Evolutionary conservation across 1,284 basidiomycete genomes (phyloP).

Genomic region (Marasmius sp.): DNA sequence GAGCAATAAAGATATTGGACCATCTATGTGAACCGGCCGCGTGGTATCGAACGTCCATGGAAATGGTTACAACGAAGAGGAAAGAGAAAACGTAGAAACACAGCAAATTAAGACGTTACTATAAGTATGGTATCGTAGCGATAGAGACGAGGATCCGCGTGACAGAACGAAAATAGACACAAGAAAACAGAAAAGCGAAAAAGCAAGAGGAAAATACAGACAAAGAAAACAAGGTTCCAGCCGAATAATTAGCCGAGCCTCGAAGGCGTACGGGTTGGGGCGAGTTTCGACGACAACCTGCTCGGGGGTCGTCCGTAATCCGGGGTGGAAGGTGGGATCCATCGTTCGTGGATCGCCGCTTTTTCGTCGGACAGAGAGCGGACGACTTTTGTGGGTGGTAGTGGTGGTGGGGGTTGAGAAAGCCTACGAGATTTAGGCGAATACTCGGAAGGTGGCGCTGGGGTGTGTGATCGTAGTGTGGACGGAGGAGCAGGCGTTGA

Average conservation of each 20-base stretch:
- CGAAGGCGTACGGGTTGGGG: slow-evolving; percentile 8
- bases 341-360: slow-evolving; percentile 47
- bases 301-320: slow-evolving; percentile 8
- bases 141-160: neutral
- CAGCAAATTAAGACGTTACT: neutral
- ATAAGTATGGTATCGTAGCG: neutral
- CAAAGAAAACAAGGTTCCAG: neutral
- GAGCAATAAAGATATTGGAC: neutral
- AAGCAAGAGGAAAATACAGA: neutral
- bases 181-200: neutral
- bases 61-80: slow-evolving; percentile 1
- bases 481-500: slow-evolving; percentile 20
- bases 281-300: neutral
- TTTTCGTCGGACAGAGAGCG: slow-evolving; percentile 56
- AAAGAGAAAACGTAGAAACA: neutral
- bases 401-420: slow-evolving; percentile 35
- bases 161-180: neutral
- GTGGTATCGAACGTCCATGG: slow-evolving; percentile 1
- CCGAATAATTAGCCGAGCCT: slow-evolving; percentile 4
- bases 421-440: slow-evolving; percentile 26
- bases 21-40: neutral
- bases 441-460: slow-evolving; percentile 28
- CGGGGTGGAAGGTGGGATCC: slow-evolving; percentile 42
- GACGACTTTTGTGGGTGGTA: slow-evolving; percentile 46
- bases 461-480: slow-evolving; percentile 23